Evolutionary conservation across 768 basidiomycete genomes (phyloP).

Genomic region (Amanita brunnescens): DNA sequence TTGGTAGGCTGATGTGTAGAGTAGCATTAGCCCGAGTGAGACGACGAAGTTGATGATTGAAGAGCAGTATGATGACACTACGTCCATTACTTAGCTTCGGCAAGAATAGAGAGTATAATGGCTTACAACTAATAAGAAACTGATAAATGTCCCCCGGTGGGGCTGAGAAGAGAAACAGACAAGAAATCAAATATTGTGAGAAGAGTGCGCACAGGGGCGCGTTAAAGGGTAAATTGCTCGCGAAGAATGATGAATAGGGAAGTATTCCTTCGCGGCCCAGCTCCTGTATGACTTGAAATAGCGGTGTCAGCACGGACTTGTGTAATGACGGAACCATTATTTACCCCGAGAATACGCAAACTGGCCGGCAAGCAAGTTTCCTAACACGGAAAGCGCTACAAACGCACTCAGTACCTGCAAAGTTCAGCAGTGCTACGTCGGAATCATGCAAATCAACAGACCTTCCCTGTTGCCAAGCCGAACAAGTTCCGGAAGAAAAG

Average conservation of each 20-base stretch:
- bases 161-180: constrained; percentile 41
- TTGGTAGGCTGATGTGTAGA: constrained; percentile 38
- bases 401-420: constrained; percentile 50
- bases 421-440: not conserved
- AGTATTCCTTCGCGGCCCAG: constrained; percentile 64
- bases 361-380: constrained; percentile 53
- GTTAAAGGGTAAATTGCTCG: constrained; percentile 62
- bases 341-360: constrained; percentile 64
- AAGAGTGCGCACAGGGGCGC: constrained; percentile 59
- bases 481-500: constrained; percentile 71
- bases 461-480: constrained; percentile 52
- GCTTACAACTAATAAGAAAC: constrained; percentile 58
- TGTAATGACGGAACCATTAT: not conserved
- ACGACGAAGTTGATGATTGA: constrained; percentile 52
- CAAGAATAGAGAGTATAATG: not conserved
- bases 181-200: constrained; percentile 52
- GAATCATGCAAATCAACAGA: constrained; percentile 15
- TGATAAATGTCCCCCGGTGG: constrained; percentile 72
- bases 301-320: not conserved
- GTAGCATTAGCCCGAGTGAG: constrained; percentile 52
- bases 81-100: not conserved
- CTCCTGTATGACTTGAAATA: constrained; percentile 54
- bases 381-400: constrained; percentile 56
- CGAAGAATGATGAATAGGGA: constrained; percentile 58
- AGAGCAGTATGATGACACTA: constrained; percentile 52